Evolutionary conservation across 106 monocot species (phyloP), one percentile per base, ranked within the genome.

Genomic region (Acanthochlamys bracteata): DNA sequence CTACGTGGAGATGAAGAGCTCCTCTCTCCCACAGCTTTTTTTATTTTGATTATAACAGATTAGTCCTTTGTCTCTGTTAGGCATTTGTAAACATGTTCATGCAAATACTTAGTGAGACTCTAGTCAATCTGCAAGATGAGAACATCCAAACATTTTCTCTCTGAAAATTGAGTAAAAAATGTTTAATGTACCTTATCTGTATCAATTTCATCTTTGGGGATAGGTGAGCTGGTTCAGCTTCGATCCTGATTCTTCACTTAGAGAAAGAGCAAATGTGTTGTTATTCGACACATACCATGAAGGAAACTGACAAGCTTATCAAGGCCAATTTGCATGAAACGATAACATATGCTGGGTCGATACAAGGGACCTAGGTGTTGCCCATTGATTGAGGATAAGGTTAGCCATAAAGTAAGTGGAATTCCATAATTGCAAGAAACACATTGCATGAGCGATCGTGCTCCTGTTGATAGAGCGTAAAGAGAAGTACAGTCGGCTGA

Each of bases 301-400:
- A 86, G 69, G 80, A 74, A 14, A 99, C 98, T 4, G 92, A 92
- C 61, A 80, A 89, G 74, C 77, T 99, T 79, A 89, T 99, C 43
- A 81, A 66, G 72, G 92, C 89, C 69, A 88, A 99, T 64, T 76
- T 99, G 56, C 80, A 99, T 69, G 98, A 99, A 67, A 92, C 98
- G 56, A 92, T 92, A 53, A 99, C 98, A 55, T 99, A 99, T 89
- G 98, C 65, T 99, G 98, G 98, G 89, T 99, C 22, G 92, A 99
- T 66, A 88, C 98, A 99, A 99, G 66, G 98, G 98, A 7, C 98
- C 98, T 20, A 88, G 98, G 75, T 99, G 92, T 68, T 99, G 98
- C 64, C 98, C 98, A 46, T 88, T 92, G 20, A 99, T 99, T 61
- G 98, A 99, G 84, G 98, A 99, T 68, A 99, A 99, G 92, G 98